Conservation (phyloP, 208 protist species). For the Histomonas meleagridis region DNA sequence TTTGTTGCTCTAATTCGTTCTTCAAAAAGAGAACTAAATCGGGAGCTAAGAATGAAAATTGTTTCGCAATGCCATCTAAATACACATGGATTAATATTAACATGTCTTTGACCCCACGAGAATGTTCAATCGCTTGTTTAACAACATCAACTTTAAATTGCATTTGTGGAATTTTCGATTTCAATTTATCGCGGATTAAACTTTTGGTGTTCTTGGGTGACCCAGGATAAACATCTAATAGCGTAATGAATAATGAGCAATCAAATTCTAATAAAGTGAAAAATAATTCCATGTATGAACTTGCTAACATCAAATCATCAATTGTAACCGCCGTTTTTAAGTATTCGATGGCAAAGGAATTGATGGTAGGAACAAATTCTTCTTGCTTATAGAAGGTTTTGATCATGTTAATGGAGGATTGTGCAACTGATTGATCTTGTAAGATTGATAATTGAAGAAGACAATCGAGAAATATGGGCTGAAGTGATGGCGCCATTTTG, state of each 20-base stretch:
- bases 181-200: not conserved
- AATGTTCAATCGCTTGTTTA: not conserved
- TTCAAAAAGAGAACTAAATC: not conserved
- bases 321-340: not conserved
- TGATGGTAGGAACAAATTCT: not conserved
- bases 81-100: not conserved
- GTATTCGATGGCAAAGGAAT: not conserved
- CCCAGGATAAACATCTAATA: not conserved
- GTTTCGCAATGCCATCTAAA: not conserved
- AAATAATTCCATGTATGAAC: not conserved
- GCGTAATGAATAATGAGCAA: not conserved
- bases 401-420: not conserved
- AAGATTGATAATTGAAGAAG: not conserved
- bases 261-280: not conserved
- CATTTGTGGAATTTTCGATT: not conserved
- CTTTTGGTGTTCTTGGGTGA: not conserved
- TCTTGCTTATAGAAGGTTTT: not conserved
- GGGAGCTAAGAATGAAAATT: not conserved
- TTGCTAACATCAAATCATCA: not conserved
- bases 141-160: not conserved
- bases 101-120: not conserved
- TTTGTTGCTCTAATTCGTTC: not conserved
- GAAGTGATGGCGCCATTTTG: not conserved
- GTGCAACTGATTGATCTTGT: not conserved
- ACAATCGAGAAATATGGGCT: not conserved